Percentiles rank a stretch among this genome's conserved stretches.
Conservation (phyloP, 345 rosid species). For the Citrus cavaleriei region DNA sequence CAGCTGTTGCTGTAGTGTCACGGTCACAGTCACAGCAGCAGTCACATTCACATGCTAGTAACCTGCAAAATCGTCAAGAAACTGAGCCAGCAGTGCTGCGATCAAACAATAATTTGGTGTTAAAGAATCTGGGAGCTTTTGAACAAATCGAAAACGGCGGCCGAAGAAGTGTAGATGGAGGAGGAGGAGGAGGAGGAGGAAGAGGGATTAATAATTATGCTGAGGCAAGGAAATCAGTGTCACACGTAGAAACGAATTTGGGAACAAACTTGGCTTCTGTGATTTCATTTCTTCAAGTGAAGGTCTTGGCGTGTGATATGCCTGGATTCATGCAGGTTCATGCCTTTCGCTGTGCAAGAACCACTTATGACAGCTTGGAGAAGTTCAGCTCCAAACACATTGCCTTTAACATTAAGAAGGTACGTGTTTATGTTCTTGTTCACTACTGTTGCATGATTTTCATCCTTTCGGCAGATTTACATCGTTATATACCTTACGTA, state of each 20-base stretch:
- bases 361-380: conserved; percentile 66
- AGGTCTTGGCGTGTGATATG: conserved; percentile 79
- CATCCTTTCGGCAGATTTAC: background rate
- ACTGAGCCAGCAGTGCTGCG: background rate
- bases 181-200: conserved; percentile 14
- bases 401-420: conserved; percentile 91
- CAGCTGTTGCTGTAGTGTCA: background rate
- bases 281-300: conserved; percentile 72
- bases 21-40: background rate
- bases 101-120: conserved; percentile 9
- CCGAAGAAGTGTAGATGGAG: background rate
- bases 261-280: conserved; percentile 50
- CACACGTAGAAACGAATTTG: conserved; percentile 64
- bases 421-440: conserved; percentile 5
- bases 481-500: background rate
- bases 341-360: conserved; percentile 80
- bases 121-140: conserved; percentile 23
- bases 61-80: background rate
- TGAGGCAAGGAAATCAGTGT: conserved; percentile 76
- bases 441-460: background rate
- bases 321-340: conserved; percentile 88
- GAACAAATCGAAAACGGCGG: background rate
- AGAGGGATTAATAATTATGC: conserved; percentile 13
- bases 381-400: conserved; percentile 75
- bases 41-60: background rate